phyloP scores from a whole-genome alignment of 2,329 filamentous ascomycete genomes.

The Alternaria hordeiaustralica region DNA sequence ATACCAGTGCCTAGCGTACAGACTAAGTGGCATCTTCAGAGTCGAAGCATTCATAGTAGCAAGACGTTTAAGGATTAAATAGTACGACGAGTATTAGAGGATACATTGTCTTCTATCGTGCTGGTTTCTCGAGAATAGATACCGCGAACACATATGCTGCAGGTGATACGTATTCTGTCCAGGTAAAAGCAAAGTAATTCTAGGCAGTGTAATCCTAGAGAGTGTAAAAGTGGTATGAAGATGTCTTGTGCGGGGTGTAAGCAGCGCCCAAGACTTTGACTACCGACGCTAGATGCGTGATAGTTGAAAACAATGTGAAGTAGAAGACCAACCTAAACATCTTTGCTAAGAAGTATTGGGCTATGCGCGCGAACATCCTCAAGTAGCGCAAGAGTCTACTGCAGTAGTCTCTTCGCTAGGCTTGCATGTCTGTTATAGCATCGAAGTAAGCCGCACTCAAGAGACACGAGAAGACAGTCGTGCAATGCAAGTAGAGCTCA shows the following conservation, averaged over 20 bases:
- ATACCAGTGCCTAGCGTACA: neutral
- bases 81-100: neutral
- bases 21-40: neutral
- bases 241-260: neutral
- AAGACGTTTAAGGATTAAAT: accelerated
- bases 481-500: neutral
- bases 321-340: neutral
- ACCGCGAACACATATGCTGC: neutral
- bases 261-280: neutral
- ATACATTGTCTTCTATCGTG: neutral
- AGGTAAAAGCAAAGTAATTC: neutral
- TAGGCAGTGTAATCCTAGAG: neutral
- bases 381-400: neutral
- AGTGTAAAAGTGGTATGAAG: neutral
- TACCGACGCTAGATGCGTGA: neutral
- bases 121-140: neutral
- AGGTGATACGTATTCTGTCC: neutral
- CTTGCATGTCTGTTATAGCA: neutral
- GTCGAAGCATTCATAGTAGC: neutral
- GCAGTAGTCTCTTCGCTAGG: neutral
- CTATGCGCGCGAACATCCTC: neutral
- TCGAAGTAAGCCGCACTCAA: neutral
- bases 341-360: neutral
- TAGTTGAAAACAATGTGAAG: neutral
- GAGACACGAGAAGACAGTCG: neutral